Evolutionary conservation across 2,329 filamentous ascomycete genomes (phyloP), one percentile per base, ranked within the genome.

Genomic region (Fusarium piperis): DNA sequence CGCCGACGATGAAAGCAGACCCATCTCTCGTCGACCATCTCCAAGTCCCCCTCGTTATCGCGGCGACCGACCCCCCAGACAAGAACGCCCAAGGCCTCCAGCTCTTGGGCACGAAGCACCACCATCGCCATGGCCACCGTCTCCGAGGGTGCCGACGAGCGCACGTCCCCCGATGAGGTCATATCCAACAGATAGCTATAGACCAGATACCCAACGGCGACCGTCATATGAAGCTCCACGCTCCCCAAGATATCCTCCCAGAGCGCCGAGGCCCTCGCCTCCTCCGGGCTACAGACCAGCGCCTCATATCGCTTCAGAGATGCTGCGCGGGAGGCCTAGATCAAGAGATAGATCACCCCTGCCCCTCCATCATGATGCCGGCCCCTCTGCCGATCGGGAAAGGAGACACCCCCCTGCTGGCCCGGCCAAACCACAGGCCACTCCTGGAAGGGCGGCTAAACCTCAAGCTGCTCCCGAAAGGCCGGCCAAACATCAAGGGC

Each of bases 1-100:
- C 0, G 67, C 64, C 30, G 75, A 77, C 6, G 75, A 77, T 20
- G 73, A 76, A 1, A 73, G 62, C 26, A 64, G 73, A 2, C 68
- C 68, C 9, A 28, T 62, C 0, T 74, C 74, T 0, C 67, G 74
- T 16, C 51, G 71, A 15, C 38, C 41, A n/a, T 65, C 74, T 2
- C 57, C 55, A 2, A 66, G 56, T 4, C 67, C 71, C 4, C 58
- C 63, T 20, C 53, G 68, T 20, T 36, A 65, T 15, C 66, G 56
- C n/a, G 16, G 13, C 12, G 68, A 71, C 23, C 62, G 62, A 3
- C 39, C 18, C 12, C 44, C 44, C 10, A 68, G 62, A 10, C 23
- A 51, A 4, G 57, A 65, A 8, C 46, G 62, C 11, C 59, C 35
- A 4, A 56, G 64, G 3, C 38, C 59, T 1, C 13, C 23, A 8